Percentiles rank a stretch among this genome's conserved stretches.
Evolutionary conservation across 148 eudicot species (phyloP).

Genomic region (Polygonum aviculare): DNA sequence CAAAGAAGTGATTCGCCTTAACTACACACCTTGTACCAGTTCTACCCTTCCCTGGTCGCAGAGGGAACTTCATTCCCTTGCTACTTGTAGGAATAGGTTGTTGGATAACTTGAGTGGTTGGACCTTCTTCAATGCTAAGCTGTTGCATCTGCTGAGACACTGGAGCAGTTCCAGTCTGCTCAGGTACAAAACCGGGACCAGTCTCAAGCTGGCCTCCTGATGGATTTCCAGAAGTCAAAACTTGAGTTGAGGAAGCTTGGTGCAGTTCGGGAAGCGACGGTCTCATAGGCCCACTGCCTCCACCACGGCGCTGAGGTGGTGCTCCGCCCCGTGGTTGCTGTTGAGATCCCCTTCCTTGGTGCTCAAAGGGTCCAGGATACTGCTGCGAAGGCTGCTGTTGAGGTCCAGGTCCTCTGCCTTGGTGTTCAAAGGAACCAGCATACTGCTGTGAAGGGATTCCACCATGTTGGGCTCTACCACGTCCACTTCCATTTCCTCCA

Average conservation of each 20-base stretch:
- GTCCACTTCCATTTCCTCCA: constrained; percentile 22
- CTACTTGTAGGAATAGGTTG: constrained; percentile 59
- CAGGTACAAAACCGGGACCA: constrained; percentile 29
- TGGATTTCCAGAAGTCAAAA: constrained; percentile 23
- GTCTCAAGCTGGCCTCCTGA: constrained; percentile 33
- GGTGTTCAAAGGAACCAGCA: constrained; percentile 49
- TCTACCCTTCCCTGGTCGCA: constrained; percentile 88
- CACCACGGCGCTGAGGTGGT: constrained; percentile 44
- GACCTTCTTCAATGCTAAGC: constrained; percentile 35
- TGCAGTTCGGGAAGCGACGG: constrained; percentile 89
- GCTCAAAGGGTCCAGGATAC: constrained; percentile 5
- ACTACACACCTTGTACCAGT: constrained; percentile 58
- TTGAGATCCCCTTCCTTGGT: constrained; percentile 34
- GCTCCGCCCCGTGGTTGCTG: constrained; percentile 53
- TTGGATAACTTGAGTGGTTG: constrained; percentile 43
- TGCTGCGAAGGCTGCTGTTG: neutral
- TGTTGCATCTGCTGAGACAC: constrained; percentile 46
- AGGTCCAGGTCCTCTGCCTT: constrained; percentile 17
- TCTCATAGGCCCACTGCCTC: constrained; percentile 44
- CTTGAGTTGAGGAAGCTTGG: constrained; percentile 88
- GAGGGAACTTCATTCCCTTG: constrained; percentile 77
- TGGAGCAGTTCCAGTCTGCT: constrained; percentile 24
- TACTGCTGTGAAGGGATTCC: constrained; percentile 46
- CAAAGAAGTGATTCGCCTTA: constrained; percentile 93
- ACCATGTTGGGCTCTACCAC: constrained; percentile 35